These are phyloP conservation scores for Delonix regia DNA, from an alignment of 306 rosid genomes.

Conservation along the genomic window DNA sequence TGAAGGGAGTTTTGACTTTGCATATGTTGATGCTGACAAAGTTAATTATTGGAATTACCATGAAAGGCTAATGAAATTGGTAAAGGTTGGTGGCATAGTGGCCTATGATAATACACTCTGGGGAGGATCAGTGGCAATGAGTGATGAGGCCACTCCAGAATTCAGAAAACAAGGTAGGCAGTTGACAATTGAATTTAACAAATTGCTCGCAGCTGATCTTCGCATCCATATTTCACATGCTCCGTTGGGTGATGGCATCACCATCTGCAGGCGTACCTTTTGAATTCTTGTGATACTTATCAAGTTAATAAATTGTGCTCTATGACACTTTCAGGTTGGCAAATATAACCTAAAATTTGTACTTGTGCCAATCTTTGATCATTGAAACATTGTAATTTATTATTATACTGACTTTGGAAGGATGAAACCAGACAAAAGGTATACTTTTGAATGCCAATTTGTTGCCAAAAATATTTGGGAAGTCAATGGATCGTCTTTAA, in stretches of 20 bases:
- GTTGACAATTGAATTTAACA: slow-evolving; percentile 45
- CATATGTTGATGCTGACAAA: slow-evolving; percentile 62
- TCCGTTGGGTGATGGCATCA: slow-evolving; percentile 61
- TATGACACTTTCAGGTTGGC: neutral
- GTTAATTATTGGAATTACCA: slow-evolving; percentile 61
- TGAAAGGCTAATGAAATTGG: slow-evolving; percentile 52
- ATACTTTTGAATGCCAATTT: too few species aligned
- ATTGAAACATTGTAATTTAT: too few species aligned
- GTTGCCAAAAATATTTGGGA: too few species aligned
- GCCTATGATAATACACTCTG: slow-evolving; percentile 66
- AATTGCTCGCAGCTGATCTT: slow-evolving; percentile 46
- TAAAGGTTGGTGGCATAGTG: slow-evolving; percentile 55
- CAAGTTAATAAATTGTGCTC: neutral
- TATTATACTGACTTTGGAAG: too few species aligned
- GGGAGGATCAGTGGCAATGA: slow-evolving; percentile 58
- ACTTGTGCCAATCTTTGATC: neutral
- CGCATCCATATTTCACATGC: slow-evolving; percentile 45
- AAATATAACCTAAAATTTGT: neutral
- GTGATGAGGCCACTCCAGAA: slow-evolving; percentile 42
- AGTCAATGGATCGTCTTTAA: too few species aligned
- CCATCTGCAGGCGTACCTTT: slow-evolving; percentile 49
- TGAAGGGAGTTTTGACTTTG: slow-evolving; percentile 58
- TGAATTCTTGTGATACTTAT: slow-evolving; percentile 16
- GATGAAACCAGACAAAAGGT: too few species aligned
- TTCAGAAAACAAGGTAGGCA: neutral